phyloP scores from a whole-genome alignment of 495 filamentous ascomycete species.

The Cercophora newfieldiana region DNA sequence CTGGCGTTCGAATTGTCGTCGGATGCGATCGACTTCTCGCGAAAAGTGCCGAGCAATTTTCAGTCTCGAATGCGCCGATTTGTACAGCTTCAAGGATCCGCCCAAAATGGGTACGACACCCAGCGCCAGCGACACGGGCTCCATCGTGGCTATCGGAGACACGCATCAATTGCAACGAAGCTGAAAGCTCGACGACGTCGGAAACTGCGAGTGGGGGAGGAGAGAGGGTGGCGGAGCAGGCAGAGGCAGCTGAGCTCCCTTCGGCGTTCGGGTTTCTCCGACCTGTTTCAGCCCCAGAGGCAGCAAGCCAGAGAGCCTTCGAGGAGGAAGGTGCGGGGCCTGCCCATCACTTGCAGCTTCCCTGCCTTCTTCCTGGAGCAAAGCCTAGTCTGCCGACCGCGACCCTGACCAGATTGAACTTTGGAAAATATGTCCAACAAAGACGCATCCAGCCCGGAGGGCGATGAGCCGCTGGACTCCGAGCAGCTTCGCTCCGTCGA shows the following conservation, averaged over 20 bases:
- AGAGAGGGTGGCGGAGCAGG: background rate
- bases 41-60: conserved; percentile 19
- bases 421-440: background rate
- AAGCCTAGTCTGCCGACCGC: background rate
- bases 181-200: background rate
- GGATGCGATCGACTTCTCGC: conserved; percentile 17
- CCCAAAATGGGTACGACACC: conserved; percentile 19
- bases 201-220: background rate
- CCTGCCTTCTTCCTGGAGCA: background rate
- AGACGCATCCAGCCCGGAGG: background rate
- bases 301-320: too few relatives aligned
- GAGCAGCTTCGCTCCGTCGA: background rate
- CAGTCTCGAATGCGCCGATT: conserved; percentile 7
- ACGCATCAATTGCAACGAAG: background rate
- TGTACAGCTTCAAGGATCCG: conserved; percentile 3
- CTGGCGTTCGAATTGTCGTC: conserved; percentile 14
- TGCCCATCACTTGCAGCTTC: background rate
- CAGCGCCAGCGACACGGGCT: conserved; percentile 21
- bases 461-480: background rate
- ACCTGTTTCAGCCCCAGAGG: too few relatives aligned
- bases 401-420: background rate
- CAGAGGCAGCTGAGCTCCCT: background rate
- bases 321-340: background rate
- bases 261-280: too few relatives aligned
- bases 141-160: conserved; percentile 1